Evolutionary conservation across 2,329 filamentous ascomycete species (phyloP).

Genomic region (Colletotrichum spinosum): DNA sequence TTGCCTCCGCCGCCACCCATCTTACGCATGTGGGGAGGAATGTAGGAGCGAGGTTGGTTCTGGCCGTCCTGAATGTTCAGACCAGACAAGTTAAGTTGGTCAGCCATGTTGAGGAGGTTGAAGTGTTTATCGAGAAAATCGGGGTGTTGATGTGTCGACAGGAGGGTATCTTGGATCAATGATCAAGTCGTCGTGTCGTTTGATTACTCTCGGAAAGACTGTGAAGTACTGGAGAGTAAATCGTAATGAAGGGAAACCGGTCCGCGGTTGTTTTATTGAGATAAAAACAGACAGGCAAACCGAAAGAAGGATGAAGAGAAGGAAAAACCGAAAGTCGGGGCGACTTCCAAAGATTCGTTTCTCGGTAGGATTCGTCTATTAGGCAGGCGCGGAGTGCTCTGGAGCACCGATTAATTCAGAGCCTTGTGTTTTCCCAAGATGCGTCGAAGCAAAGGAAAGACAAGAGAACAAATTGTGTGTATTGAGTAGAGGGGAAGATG

Average conservation of each 20-base stretch:
- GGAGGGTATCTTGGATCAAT: conserved; percentile 29
- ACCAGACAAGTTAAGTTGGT: conserved; percentile 85
- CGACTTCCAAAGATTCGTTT: conserved; percentile 41
- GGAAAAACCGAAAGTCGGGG: conserved; percentile 45
- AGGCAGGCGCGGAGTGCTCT: conserved; percentile 37
- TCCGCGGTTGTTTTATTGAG: conserved; percentile 31
- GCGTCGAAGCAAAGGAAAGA: conserved; percentile 58
- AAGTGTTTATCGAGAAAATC: conserved; percentile 29
- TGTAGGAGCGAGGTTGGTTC: conserved; percentile 74
- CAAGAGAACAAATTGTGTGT: conserved; percentile 50
- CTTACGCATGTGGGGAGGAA: conserved; percentile 85
- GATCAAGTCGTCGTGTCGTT: conserved; percentile 13
- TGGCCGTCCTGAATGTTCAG: conserved; percentile 70
- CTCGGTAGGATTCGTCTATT: conserved; percentile 46
- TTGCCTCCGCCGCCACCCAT: conserved; percentile 47
- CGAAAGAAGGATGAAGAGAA: conserved; percentile 37
- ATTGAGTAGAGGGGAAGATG: conserved; percentile 41
- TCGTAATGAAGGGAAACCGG: conserved; percentile 39
- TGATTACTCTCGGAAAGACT: conserved; percentile 46
- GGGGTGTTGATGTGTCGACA: conserved; percentile 15
- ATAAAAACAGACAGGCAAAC: conserved; percentile 38
- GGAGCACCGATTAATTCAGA: conserved; percentile 38
- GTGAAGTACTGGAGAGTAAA: conserved; percentile 36
- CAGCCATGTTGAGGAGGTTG: conserved; percentile 71
- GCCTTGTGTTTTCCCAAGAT: conserved; percentile 50